Conservation (phyloP, 2,329 filamentous ascomycete genomes). For the Sphaerulina populicola region DNA sequence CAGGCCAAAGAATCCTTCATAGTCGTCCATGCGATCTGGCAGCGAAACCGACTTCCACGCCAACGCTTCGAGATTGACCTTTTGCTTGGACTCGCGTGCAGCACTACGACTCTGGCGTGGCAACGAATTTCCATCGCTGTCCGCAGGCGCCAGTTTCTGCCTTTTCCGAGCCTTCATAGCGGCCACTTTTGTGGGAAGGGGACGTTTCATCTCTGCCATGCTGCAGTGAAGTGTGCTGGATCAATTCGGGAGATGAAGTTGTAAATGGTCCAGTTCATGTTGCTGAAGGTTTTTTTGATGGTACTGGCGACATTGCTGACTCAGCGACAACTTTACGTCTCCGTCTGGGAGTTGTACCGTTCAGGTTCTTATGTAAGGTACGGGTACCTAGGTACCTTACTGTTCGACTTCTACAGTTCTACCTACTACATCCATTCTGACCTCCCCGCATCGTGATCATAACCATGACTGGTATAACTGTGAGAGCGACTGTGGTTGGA, state of each 20-base stretch:
- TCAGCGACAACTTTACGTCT: too few relatives aligned
- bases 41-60: constrained; percentile 57
- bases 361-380: too few relatives aligned
- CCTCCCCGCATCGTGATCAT: too few relatives aligned
- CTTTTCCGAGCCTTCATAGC: constrained; percentile 39
- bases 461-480: background rate
- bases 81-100: constrained; percentile 12
- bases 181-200: constrained; percentile 34
- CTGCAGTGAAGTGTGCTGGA: background rate
- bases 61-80: constrained; percentile 33
- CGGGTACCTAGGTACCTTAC: too few relatives aligned
- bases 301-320: background rate
- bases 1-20: constrained; percentile 85
- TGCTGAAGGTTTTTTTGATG: background rate
- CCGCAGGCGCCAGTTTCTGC: constrained; percentile 33
- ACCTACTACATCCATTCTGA: too few relatives aligned
- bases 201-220: constrained; percentile 32
- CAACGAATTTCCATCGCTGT: constrained; percentile 4
- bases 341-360: too few relatives aligned
- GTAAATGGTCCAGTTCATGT: background rate
- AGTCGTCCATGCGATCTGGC: constrained; percentile 73
- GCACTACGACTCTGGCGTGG: constrained; percentile 7
- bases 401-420: too few relatives aligned
- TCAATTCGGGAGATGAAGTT: too few relatives aligned
- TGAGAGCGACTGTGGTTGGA: background rate